Conservation (phyloP, 768 basidiomycete genomes). For the Naganishia onofrii region DNA sequence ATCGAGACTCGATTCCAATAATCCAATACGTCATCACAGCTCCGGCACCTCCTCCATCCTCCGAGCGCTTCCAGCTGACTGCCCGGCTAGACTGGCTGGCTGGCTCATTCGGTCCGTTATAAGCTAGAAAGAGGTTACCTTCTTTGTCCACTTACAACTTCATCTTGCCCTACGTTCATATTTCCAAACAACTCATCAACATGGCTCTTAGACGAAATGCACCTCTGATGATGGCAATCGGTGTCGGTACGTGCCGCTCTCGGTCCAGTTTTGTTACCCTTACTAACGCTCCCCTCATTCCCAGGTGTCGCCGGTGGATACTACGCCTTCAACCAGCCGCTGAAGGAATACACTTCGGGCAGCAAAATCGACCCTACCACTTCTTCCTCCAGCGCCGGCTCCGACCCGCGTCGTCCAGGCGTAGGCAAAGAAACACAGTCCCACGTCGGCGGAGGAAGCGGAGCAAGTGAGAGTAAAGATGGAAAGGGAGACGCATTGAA, state of each 20-base stretch:
- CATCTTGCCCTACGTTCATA: background rate
- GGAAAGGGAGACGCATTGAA: slow-evolving; percentile 38
- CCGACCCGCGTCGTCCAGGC: slow-evolving; percentile 16
- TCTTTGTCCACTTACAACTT: background rate
- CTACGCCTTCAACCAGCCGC: slow-evolving; percentile 46
- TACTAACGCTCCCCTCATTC: background rate
- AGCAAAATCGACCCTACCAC: slow-evolving; percentile 26
- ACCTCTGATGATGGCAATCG: slow-evolving; percentile 38
- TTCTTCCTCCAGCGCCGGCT: slow-evolving; percentile 7
- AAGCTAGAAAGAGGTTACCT: no score
- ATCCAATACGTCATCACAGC: no score
- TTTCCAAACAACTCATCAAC: background rate
- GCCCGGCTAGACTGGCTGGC: no score
- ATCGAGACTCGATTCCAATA: no score
- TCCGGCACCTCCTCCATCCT: no score
- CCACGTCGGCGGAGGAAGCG: slow-evolving; percentile 8
- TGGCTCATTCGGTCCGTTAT: no score
- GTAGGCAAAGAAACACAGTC: slow-evolving; percentile 34
- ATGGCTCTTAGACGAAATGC: slow-evolving; percentile 37
- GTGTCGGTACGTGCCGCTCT: no score
- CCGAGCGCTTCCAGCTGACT: no score
- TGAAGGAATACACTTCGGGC: slow-evolving; percentile 40
- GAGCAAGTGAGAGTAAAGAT: slow-evolving; percentile 9
- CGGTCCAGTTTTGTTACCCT: background rate
- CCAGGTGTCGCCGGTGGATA: slow-evolving; percentile 45